Evolutionary conservation across 306 rosid genomes (phyloP).

Genomic region (Fagus crenata): DNA sequence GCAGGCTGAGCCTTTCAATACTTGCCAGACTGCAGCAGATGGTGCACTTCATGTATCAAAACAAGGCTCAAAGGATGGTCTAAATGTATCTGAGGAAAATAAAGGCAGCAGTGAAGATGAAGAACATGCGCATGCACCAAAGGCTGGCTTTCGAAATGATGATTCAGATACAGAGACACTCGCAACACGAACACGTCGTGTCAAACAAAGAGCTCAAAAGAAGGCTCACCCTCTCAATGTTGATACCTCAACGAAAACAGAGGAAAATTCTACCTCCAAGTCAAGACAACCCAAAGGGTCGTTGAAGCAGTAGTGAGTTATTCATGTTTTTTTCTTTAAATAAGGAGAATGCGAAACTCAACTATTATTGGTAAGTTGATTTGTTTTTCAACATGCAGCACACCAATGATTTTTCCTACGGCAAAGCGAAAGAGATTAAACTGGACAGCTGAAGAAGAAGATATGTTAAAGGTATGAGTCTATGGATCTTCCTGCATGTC

Average conservation of each 20-base stretch:
- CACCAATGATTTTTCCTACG: constrained; percentile 1
- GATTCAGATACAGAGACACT: constrained; percentile 25
- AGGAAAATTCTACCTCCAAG: neutral
- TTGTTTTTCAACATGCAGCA: constrained; percentile 33
- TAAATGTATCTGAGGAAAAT: constrained; percentile 14
- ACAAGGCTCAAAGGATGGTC: constrained; percentile 21
- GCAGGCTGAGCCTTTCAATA: constrained; percentile 15
- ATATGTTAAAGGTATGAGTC: constrained; percentile 46
- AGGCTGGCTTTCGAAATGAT: too few relatives aligned
- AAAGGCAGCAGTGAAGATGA: constrained; percentile 19
- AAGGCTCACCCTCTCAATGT: neutral
- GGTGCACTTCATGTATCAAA: constrained; percentile 20
- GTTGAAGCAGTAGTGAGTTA: constrained; percentile 27
- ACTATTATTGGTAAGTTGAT: neutral
- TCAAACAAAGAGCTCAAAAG: constrained; percentile 38
- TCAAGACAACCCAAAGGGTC: constrained; percentile 7
- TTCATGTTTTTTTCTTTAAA: neutral
- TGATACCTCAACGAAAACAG: constrained; percentile 3
- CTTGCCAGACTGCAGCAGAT: constrained; percentile 18
- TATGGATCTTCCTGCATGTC: neutral
- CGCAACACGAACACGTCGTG: constrained; percentile 14
- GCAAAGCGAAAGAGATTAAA: constrained; percentile 36
- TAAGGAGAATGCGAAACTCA: neutral
- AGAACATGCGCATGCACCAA: constrained; percentile 14
- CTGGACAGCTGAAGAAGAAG: constrained; percentile 52